Evolutionary conservation across 176 grass and related monocot species (phyloP).

Genomic region (Aegilops sharonensis): DNA sequence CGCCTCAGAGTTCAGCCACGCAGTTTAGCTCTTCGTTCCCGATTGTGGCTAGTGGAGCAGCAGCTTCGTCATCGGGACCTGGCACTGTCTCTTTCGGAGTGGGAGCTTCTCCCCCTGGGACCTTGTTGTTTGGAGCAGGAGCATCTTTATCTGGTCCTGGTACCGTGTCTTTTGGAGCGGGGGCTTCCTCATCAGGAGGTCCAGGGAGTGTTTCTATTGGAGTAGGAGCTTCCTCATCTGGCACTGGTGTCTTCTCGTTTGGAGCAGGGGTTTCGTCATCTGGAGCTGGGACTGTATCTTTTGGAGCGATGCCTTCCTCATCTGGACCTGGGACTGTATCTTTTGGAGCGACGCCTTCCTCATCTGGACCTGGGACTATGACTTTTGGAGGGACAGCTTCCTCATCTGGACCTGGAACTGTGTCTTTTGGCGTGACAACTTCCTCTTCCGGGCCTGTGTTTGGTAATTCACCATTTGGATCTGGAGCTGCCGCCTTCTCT

Average conservation of each 20-base stretch:
- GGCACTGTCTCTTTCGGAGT: constrained; percentile 15
- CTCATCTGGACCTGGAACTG: constrained; percentile 36
- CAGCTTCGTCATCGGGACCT: constrained; percentile 25
- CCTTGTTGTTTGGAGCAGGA: not conserved
- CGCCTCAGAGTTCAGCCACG: constrained; percentile 29
- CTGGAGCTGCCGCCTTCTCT: constrained; percentile 33
- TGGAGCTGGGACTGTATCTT: constrained; percentile 21
- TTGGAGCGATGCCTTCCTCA: constrained; percentile 18
- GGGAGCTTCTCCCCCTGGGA: not conserved
- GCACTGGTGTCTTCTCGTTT: constrained; percentile 28
- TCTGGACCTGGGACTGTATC: constrained; percentile 27
- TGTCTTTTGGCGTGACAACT: constrained; percentile 34
- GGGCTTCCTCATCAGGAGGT: constrained; percentile 21
- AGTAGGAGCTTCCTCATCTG: constrained; percentile 20
- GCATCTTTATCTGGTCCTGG: constrained; percentile 22
- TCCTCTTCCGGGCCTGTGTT: constrained; percentile 36
- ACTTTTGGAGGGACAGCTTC: constrained; percentile 24
- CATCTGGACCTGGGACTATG: constrained; percentile 21
- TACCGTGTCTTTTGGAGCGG: constrained; percentile 6
- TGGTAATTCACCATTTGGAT: constrained; percentile 46
- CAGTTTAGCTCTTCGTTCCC: constrained; percentile 40
- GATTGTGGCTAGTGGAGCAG: not conserved
- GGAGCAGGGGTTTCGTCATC: constrained; percentile 29
- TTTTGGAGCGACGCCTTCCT: constrained; percentile 15
- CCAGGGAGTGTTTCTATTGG: constrained; percentile 23